phyloP scores from a whole-genome alignment of 139 green algal species.

The Closterium sp. region DNA sequence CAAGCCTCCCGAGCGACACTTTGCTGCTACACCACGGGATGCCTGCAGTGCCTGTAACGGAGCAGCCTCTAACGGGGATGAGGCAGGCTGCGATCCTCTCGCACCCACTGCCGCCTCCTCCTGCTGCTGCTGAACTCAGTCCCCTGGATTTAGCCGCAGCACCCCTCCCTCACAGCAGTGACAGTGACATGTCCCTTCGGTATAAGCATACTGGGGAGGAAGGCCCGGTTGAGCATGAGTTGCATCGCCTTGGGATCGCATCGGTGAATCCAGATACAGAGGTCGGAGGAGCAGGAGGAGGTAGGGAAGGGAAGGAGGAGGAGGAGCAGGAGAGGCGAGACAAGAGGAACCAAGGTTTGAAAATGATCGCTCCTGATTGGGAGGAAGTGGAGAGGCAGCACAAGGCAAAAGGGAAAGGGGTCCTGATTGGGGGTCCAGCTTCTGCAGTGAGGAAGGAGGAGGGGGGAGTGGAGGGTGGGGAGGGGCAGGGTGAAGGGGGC shows the following conservation, averaged over 20 bases:
- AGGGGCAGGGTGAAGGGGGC: neutral
- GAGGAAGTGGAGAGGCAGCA: neutral
- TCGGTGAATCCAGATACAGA: neutral
- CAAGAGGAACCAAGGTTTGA: neutral
- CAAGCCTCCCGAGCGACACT: neutral
- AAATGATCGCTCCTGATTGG: neutral
- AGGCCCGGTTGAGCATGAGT: neutral
- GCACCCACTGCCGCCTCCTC: neutral
- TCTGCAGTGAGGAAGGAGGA: neutral
- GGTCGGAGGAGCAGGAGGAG: neutral
- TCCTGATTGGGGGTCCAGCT: neutral
- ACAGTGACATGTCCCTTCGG: neutral
- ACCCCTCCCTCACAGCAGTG: neutral
- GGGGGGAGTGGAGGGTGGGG: too few species aligned
- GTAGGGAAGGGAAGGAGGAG: neutral
- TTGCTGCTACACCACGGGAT: neutral
- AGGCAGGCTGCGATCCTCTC: neutral
- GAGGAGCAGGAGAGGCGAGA: neutral
- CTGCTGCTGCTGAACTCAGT: neutral
- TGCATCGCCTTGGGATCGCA: neutral
- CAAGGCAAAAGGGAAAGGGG: neutral
- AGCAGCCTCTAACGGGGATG: neutral
- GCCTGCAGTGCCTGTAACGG: neutral
- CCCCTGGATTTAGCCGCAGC: neutral
- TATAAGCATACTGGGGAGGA: neutral